Conservation (phyloP, 495 filamentous ascomycete species). For the Trichoderma erinaceum region DNA sequence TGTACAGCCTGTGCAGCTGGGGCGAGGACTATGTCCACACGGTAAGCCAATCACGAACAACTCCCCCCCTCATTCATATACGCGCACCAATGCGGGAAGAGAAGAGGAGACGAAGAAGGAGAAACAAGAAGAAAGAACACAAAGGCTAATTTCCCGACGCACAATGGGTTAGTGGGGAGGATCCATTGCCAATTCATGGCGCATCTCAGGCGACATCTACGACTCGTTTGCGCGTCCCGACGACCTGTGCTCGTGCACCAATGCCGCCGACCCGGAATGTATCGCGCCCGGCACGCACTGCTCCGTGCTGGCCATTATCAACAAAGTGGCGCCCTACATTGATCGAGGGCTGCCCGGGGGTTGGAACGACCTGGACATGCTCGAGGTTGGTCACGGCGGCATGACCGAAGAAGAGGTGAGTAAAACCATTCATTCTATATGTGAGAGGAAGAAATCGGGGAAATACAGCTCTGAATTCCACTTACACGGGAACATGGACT, state of each 20-base stretch:
- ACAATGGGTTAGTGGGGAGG: constrained; percentile 20
- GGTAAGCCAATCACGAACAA: neutral
- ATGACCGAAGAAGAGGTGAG: constrained; percentile 24
- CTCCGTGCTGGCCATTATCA: constrained; percentile 12
- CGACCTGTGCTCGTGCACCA: constrained; percentile 4
- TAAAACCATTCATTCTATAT: neutral
- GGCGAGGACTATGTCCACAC: constrained; percentile 28
- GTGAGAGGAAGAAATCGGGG: neutral
- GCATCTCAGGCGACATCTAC: constrained; percentile 19
- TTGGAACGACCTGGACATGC: constrained; percentile 59
- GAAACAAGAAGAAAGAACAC: neutral
- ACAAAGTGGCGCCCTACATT: constrained; percentile 2
- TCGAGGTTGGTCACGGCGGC: constrained; percentile 58
- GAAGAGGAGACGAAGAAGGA: neutral
- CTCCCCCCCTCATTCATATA: neutral
- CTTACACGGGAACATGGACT: neutral
- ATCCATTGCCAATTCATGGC: constrained; percentile 28
- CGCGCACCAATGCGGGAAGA: neutral
- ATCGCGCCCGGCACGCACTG: constrained; percentile 9
- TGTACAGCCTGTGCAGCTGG: constrained; percentile 61
- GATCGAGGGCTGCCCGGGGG: constrained; percentile 36
- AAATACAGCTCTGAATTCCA: neutral
- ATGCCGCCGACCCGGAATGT: neutral
- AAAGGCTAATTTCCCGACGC: neutral
- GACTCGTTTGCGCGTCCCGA: constrained; percentile 6